A percentile compares a stretch with the other conserved stretches of the same genome.
Conservation (phyloP, 1,139 yeast species). For the Pneumocystis sp. region DNA sequence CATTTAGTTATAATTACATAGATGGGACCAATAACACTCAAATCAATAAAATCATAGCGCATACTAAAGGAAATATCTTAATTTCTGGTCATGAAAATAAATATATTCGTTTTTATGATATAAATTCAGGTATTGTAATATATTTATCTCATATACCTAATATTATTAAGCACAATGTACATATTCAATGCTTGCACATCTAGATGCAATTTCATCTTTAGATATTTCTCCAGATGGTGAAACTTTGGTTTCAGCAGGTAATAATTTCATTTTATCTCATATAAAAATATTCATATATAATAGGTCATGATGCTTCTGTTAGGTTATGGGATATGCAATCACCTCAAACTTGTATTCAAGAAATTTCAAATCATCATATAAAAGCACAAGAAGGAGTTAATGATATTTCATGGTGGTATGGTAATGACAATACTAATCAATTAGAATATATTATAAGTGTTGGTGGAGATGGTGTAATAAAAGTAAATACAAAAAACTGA, state of each 20-base stretch:
- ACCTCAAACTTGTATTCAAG: not conserved
- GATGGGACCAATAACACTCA: constrained; percentile 1
- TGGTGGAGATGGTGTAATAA: constrained; percentile 1
- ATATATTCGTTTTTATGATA: constrained; percentile 1
- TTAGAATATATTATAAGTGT: constrained; percentile 1
- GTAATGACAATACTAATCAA: not conserved
- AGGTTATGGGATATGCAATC: constrained; percentile 1
- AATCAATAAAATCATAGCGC: not conserved
- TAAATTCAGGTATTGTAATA: not conserved
- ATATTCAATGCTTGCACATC: not conserved
- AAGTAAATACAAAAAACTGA: not conserved
- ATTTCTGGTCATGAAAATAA: constrained; percentile 2
- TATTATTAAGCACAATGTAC: not conserved
- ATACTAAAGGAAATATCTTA: not conserved
- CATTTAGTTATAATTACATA: not conserved
- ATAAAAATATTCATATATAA: not conserved
- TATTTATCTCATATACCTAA: not conserved
- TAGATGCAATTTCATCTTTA: constrained; percentile 1
- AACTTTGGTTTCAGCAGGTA: not conserved
- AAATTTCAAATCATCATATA: not conserved
- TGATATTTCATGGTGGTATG: not conserved
- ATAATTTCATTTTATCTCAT: not conserved
- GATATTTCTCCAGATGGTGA: not conserved
- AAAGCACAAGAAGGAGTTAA: not conserved
- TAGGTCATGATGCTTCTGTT: constrained; percentile 2